Base-by-base conservation (phyloP, 306 rosid species). In the Prunus mume region DNA sequence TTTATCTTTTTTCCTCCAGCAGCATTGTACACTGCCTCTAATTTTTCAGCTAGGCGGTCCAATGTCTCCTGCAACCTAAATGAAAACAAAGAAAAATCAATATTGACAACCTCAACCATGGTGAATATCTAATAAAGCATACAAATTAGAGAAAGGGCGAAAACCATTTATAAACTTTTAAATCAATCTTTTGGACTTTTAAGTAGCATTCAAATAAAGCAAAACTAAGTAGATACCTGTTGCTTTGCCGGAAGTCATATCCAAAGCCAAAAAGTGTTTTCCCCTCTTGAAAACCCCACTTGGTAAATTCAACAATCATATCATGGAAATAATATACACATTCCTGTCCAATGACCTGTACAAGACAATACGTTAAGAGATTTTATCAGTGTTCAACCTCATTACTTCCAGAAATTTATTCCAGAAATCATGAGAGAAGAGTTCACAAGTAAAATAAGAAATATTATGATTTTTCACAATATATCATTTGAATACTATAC, bases 201-300 rank as follows among this genome's bases (percentile, higher is more conserved):
- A 41, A 27, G 65, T 34, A 19, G 10, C 74, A 56, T 17, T 49
- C 41, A 69, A 67, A 46, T 4, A 65, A 71, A 27, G n/a, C 9
- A 64, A 45, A 41, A 3, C 47, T 63, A 62, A 54, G 60, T 66
- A 68, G 71, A 47, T 89, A 95, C 98, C 99, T 92, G 88, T 91
- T 95, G 82, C 99, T 95, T 85, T 95, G 97, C 67, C 99, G 99
- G 83, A 95, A 95, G 82, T 95, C 99, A 83, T 95, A 95, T 12
- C 99, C 99, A 88, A 95, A 95, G 41, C 99, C 99, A 87, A 95
- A 95, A 80, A 95, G 91, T 3, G 99, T 89, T 68, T 80, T 89
- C 58, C 99, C 99, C 84, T 92, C 99, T 80, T 89, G 78, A 85
- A 81, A 92, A 52, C 99, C 99, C 99, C 99, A 95, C 24, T 76